Evolutionary conservation across 1,284 basidiomycete genomes (phyloP).

Genomic region (Fomitopsis schrenkii): DNA sequence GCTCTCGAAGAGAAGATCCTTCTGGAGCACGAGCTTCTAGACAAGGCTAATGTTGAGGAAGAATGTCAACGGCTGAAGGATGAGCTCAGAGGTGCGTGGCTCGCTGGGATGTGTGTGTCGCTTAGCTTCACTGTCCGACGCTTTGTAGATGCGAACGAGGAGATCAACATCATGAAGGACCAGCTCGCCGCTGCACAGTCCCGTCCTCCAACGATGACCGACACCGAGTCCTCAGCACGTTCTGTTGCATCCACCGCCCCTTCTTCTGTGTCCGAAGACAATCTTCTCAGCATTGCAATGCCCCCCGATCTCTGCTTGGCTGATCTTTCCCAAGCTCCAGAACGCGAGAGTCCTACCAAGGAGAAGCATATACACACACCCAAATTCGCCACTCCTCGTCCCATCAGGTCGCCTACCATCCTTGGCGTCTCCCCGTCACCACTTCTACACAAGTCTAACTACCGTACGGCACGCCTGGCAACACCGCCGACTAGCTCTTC

Average conservation of each 20-base stretch:
- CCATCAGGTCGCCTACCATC: slow-evolving; percentile 19
- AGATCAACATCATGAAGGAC: slow-evolving; percentile 80
- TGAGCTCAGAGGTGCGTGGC: slow-evolving; percentile 78
- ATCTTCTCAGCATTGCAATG: slow-evolving; percentile 52
- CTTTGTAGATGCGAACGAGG: slow-evolving; percentile 75
- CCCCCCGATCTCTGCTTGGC: slow-evolving; percentile 59
- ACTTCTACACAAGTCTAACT: slow-evolving; percentile 47
- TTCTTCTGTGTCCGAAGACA: slow-evolving; percentile 39
- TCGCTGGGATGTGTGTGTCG: slow-evolving; percentile 1
- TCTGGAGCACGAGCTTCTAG: slow-evolving; percentile 93
- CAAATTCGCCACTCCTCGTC: slow-evolving; percentile 23
- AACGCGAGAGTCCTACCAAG: slow-evolving; percentile 34
- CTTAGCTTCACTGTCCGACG: slow-evolving; percentile 3
- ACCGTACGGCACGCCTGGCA: slow-evolving; percentile 41
- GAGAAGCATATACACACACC: slow-evolving; percentile 13
- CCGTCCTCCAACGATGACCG: slow-evolving; percentile 24
- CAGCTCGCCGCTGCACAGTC: slow-evolving; percentile 48
- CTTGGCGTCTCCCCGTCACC: slow-evolving; percentile 40
- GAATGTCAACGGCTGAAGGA: slow-evolving; percentile 91
- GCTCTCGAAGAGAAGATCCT: slow-evolving; percentile 96
- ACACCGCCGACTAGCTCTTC: slow-evolving; percentile 36
- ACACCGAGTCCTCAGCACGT: slow-evolving; percentile 21
- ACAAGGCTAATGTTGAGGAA: slow-evolving; percentile 88
- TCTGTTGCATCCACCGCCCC: slow-evolving; percentile 24
- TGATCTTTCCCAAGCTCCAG: slow-evolving; percentile 48